These are phyloP conservation scores for Candida sanyiensis DNA, from an alignment of 805 yeast species.

Conservation along the genomic window DNA sequence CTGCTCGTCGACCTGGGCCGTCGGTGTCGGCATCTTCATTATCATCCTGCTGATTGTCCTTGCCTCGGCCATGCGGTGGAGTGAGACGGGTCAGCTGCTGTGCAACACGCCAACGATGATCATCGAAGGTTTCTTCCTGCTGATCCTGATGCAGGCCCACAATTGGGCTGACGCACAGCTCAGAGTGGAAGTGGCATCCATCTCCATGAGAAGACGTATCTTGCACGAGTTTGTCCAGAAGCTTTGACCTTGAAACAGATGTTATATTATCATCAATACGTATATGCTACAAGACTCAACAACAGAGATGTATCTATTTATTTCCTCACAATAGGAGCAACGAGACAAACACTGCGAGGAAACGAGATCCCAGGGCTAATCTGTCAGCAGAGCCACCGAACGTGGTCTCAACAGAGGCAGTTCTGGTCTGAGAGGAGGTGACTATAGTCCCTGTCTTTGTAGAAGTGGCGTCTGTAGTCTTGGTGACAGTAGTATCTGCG, in stretches of 20 bases:
- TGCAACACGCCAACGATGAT: slow-evolving; percentile 11
- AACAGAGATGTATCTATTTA: too few species aligned
- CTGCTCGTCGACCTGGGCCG: slow-evolving; percentile 5
- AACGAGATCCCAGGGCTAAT: too few species aligned
- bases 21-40: slow-evolving; percentile 5
- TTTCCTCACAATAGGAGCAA: too few species aligned
- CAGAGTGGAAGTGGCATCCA: slow-evolving; percentile 9
- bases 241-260: slow-evolving; percentile 2
- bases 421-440: too few species aligned
- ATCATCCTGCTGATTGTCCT: slow-evolving; percentile 4
- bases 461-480: too few species aligned
- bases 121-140: slow-evolving; percentile 10
- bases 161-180: slow-evolving; percentile 10
- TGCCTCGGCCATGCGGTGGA: slow-evolving; percentile 8
- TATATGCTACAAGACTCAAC: too few species aligned
- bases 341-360: too few species aligned
- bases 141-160: slow-evolving; percentile 11
- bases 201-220: slow-evolving; percentile 7
- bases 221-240: slow-evolving; percentile 5
- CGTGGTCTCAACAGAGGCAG: too few species aligned
- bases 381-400: too few species aligned
- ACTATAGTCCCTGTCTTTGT: too few species aligned
- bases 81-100: slow-evolving; percentile 10
- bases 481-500: too few species aligned
- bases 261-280: too few species aligned